phyloP scores from a whole-genome alignment of 1,284 basidiomycete species.

The Inonotus hispidus region DNA sequence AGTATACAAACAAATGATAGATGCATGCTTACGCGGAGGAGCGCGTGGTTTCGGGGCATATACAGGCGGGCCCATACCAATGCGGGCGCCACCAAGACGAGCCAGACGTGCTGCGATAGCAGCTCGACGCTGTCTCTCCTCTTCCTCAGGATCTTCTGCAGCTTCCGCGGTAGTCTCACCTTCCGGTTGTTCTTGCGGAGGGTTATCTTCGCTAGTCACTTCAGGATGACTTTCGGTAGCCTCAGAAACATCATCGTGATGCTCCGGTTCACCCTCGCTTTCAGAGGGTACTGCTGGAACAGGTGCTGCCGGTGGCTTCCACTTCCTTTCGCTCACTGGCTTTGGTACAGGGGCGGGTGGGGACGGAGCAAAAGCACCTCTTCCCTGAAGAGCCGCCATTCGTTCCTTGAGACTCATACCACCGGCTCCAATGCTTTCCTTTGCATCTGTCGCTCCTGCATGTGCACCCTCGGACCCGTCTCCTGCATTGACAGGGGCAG shows the following conservation, averaged over 20 bases:
- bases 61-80: constrained; percentile 73
- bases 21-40: constrained; percentile 30
- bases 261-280: constrained; percentile 18
- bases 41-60: constrained; percentile 51
- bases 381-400: constrained; percentile 86
- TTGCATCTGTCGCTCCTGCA: constrained; percentile 68
- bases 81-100: constrained; percentile 76
- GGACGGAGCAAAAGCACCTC: constrained; percentile 62
- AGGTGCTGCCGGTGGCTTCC: constrained; percentile 70
- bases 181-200: constrained; percentile 26
- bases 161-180: constrained; percentile 35
- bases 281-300: constrained; percentile 18
- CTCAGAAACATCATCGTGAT: constrained; percentile 20
- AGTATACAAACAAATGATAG: not conserved
- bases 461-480: constrained; percentile 17
- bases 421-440: constrained; percentile 67
- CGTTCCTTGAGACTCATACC: constrained; percentile 77
- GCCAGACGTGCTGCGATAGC: constrained; percentile 88
- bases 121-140: constrained; percentile 73
- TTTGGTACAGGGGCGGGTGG: constrained; percentile 51
- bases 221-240: constrained; percentile 23
- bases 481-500: constrained; percentile 24
- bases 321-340: constrained; percentile 64
- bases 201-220: constrained; percentile 28
- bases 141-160: constrained; percentile 63